Conservation (phyloP, 2,329 filamentous ascomycete species). For the Cyphellophora attinorum region DNA sequence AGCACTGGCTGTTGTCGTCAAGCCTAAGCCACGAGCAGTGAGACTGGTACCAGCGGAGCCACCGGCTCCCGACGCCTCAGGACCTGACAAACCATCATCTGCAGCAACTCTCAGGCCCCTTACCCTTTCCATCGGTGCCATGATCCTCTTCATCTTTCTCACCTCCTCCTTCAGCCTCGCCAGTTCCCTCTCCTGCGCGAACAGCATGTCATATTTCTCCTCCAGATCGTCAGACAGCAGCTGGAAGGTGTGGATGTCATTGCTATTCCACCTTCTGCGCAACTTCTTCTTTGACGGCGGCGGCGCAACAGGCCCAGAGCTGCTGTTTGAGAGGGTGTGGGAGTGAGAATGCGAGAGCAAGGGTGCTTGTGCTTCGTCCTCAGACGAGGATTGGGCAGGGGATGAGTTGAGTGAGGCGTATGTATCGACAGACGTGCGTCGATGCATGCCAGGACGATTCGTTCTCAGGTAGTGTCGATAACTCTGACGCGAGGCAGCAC, state of each 20-base stretch:
- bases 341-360: too few relatives aligned
- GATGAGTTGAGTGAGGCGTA: too few relatives aligned
- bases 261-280: conserved; percentile 14
- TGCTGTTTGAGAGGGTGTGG: too few relatives aligned
- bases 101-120: too few relatives aligned
- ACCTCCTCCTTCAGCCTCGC: conserved; percentile 10
- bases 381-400: too few relatives aligned
- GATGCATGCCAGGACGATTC: too few relatives aligned
- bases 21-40: not conserved
- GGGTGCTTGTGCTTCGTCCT: not conserved
- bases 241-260: conserved; percentile 9
- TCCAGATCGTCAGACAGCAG: conserved; percentile 10
- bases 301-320: not conserved
- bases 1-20: not conserved
- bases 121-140: too few relatives aligned
- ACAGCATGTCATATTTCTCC: conserved; percentile 8
- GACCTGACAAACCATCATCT: too few relatives aligned
- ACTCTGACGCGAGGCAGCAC: not conserved
- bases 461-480: too few relatives aligned
- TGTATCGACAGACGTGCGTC: not conserved
- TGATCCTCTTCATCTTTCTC: conserved; percentile 11
- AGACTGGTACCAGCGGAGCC: not conserved
- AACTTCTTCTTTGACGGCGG: too few relatives aligned
- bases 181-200: conserved; percentile 12
- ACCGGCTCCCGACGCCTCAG: not conserved